Evolutionary conservation across 768 basidiomycete species (phyloP), one percentile per base, ranked within the genome.

Genomic region (Rhizopogon rudus): DNA sequence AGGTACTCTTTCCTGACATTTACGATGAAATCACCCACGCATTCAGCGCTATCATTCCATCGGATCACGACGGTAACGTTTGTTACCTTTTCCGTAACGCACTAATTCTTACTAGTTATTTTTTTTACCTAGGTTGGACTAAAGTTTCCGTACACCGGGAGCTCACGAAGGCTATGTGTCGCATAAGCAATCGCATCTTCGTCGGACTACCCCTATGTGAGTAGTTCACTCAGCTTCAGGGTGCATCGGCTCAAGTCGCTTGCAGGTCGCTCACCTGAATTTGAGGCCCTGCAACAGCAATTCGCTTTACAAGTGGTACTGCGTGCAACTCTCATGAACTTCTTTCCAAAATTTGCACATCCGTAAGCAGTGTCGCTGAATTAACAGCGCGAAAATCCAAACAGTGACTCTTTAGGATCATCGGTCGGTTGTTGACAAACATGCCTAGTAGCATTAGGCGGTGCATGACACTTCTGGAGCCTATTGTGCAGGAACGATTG

Each of bases 181-280:
- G 74, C 58, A 64, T 61, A 54, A 75, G 71, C 48, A 77, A 75
- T 53, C 75, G 77, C 25, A 55, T 75, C 40, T 77, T 76, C 46
- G 72, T 77, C 28, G 76, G 76, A 2, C 46, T 64, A 5, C 67
- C 72, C 12, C 53, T 74, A 45, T 74, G 77, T 77, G 52, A 52
- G 69, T 63, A 37, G 44, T 44, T 16, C 48, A 35, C 37, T 49
- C 37, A 49, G 5, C 20, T 49, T 35, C 9, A 14, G 35, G 35
- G 20, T 49, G 14, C 48, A 49, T 49, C 9, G 9, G 2, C 14
- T 61, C 37, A 62, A 48, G 29, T 52, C 48, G 29, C 55, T 54
- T 44, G 49, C 56, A 76, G 75, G 69, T 55, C 69, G 74, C 43
- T 64, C 70, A 57, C 54, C 66, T 42, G 71, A 74, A 41, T 77